Conservation (phyloP, 192 early-diverging fungal genomes). For the Coemansia sp. region DNA sequence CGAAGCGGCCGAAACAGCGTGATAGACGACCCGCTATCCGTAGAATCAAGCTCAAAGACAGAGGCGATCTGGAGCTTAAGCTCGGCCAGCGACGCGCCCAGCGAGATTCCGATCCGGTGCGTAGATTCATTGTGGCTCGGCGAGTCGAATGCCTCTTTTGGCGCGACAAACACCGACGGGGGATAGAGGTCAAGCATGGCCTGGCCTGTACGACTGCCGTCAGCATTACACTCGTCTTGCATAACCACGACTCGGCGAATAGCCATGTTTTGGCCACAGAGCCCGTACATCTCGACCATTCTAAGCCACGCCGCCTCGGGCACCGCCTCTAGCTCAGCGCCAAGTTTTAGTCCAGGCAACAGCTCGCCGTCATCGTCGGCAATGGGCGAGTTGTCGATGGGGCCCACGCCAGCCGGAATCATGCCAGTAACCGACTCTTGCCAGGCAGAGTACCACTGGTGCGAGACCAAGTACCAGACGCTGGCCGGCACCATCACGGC, state of each 20-base stretch:
- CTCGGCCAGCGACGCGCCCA: conserved; percentile 28
- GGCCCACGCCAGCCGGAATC: conserved; percentile 31
- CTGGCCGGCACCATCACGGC: conserved; percentile 38
- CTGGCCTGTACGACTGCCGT: neutral
- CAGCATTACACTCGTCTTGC: neutral
- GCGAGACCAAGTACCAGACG: conserved; percentile 56
- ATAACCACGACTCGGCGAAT: conserved; percentile 22
- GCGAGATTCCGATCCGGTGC: conserved; percentile 26
- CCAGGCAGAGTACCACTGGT: conserved; percentile 53
- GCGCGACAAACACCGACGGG: conserved; percentile 21
- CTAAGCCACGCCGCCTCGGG: conserved; percentile 56
- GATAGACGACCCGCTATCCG: neutral
- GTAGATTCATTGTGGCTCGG: conserved; percentile 1
- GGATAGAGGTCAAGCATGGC: conserved; percentile 31
- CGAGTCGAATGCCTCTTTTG: neutral
- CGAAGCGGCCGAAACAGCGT: conserved; percentile 12
- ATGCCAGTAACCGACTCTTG: conserved; percentile 44
- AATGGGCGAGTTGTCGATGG: conserved; percentile 53
- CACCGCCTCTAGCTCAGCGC: conserved; percentile 37
- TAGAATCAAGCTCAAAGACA: conserved; percentile 7
- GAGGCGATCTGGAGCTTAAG: conserved; percentile 23
- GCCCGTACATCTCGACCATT: conserved; percentile 54
- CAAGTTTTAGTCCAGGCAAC: conserved; percentile 30
- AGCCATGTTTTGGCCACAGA: neutral
- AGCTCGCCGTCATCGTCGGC: conserved; percentile 38